Base-by-base conservation (phyloP, 148 eudicot species). In the Cornus suecica region DNA sequence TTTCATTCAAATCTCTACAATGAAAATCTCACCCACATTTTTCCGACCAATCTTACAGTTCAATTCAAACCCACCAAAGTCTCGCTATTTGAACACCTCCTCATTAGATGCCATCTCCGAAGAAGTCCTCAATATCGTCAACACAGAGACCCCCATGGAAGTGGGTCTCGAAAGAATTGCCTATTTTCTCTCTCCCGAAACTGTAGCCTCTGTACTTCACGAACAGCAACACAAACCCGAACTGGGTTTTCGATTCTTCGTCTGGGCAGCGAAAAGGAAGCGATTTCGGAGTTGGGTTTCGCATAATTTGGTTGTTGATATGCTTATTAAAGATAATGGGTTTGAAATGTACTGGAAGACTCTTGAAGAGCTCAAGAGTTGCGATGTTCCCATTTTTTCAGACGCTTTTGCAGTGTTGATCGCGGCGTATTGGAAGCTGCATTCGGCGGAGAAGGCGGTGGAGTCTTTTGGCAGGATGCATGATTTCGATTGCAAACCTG, bases 401-500 rank as follows among this genome's bases (percentile, higher is more conserved):
- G 87, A 86, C 24, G 95, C 89, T 0, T 94, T 94, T 77, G 69
- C 64, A 0, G 90, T 89, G 8, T 76, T 94, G 87, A 85, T 92
- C 78, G 65, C 73, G 34, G 90, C 76, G 27, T 94, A 87, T 75
- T 89, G 82, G 89, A 84, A 81, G 76, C 65, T 75, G 28, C 77
- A 78, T 2, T 56, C 68, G 30, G 88, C 86, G 0, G 97, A 94
- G 28, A 85, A 83, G 84, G 94, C 93, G 0, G 85, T 92, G 24
- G 94, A 88, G 65, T 64, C 84, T 0, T 94, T 94, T 34, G 92
- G 89, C 76, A 87, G 68, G 83, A 92, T 90, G 95, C 83, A 56
- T 31, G 92, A 90, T 2, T 94, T 86, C 81, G 80, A 72, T 69
- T 86, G 93, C 67, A 71, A 77, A 54, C 97, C 94, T 9, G 69